phyloP scores from a whole-genome alignment of 352 stramenopile genomes.

The Pythium apleroticum region DNA sequence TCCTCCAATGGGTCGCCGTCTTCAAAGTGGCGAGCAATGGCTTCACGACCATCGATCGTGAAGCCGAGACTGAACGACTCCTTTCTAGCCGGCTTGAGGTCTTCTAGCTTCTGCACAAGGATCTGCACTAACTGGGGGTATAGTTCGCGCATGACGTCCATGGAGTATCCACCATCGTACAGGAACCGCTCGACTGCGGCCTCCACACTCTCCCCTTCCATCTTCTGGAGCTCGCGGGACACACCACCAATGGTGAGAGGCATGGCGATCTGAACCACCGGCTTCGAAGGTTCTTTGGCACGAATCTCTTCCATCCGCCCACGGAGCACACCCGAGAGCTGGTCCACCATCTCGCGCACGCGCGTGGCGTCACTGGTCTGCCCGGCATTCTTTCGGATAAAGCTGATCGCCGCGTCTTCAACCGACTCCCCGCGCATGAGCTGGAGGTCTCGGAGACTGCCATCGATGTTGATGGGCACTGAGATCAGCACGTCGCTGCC shows the following conservation, averaged over 20 bases:
- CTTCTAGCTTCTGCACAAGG: conserved; percentile 57
- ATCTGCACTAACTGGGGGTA: conserved; percentile 59
- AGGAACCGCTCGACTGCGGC: conserved; percentile 69
- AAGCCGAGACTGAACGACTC: conserved; percentile 62
- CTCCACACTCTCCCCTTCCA: conserved; percentile 56
- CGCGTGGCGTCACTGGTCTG: conserved; percentile 44
- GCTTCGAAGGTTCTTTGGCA: conserved; percentile 20
- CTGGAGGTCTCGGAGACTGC: conserved; percentile 54
- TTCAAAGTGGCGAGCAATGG: conserved; percentile 71
- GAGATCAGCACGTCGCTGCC: conserved; percentile 62
- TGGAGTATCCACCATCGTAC: conserved; percentile 49
- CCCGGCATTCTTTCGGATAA: conserved; percentile 57
- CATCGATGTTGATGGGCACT: conserved; percentile 65
- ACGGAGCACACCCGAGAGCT: conserved; percentile 67
- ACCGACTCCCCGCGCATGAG: conserved; percentile 69
- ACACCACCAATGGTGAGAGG: conserved; percentile 58
- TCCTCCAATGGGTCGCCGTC: conserved; percentile 54
- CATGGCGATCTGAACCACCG: conserved; percentile 59
- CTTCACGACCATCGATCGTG: conserved; percentile 48
- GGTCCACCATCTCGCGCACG: conserved; percentile 57
- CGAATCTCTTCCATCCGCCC: conserved; percentile 60
- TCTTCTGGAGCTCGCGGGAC: conserved; percentile 52
- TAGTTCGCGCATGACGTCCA: conserved; percentile 63
- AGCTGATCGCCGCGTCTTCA: conserved; percentile 59
- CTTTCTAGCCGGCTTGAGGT: conserved; percentile 51